A percentile compares a stretch with the other conserved stretches of the same genome.
Conservation (phyloP, 306 rosid genomes). For the Pterocarpus santalinus region DNA sequence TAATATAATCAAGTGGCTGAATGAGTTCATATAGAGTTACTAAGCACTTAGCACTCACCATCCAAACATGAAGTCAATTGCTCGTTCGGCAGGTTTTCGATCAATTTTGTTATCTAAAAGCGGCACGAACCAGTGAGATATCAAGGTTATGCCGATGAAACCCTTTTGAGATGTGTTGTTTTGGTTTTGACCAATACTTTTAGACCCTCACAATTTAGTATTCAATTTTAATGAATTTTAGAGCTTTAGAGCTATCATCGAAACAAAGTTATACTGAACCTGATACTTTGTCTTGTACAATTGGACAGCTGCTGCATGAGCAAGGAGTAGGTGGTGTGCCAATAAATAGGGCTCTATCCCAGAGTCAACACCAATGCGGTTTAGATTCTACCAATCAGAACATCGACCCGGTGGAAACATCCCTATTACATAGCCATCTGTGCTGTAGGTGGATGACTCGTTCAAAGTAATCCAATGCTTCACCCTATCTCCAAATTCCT, state of each 20-base stretch:
- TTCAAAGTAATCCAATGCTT: slow-evolving; percentile 64
- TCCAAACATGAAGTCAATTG: slow-evolving; percentile 65
- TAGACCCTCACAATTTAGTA: not conserved
- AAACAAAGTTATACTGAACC: slow-evolving; percentile 2
- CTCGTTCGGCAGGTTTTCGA: slow-evolving; percentile 50
- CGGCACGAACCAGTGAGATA: slow-evolving; percentile 57
- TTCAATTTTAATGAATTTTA: not conserved
- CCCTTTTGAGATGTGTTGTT: slow-evolving; percentile 53
- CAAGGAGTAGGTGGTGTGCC: slow-evolving; percentile 54
- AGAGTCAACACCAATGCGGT: slow-evolving; percentile 58
- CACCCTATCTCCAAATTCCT: slow-evolving; percentile 59
- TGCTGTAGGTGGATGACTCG: slow-evolving; percentile 49
- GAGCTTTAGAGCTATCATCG: not conserved
- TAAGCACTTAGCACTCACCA: slow-evolving; percentile 47
- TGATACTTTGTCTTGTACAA: slow-evolving; percentile 53
- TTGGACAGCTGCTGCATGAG: slow-evolving; percentile 57
- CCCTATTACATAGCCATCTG: slow-evolving; percentile 43
- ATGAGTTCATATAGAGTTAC: not conserved
- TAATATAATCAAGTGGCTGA: not conserved
- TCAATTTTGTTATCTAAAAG: slow-evolving; percentile 35
- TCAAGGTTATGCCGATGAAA: slow-evolving; percentile 56
- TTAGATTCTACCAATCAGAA: slow-evolving; percentile 46
- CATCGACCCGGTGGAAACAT: slow-evolving; percentile 51
- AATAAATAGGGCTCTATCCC: slow-evolving; percentile 58
- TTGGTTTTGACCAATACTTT: not conserved